phyloP scores from a whole-genome alignment of 2,329 filamentous ascomycete genomes.

The Clonostachys rosea region DNA sequence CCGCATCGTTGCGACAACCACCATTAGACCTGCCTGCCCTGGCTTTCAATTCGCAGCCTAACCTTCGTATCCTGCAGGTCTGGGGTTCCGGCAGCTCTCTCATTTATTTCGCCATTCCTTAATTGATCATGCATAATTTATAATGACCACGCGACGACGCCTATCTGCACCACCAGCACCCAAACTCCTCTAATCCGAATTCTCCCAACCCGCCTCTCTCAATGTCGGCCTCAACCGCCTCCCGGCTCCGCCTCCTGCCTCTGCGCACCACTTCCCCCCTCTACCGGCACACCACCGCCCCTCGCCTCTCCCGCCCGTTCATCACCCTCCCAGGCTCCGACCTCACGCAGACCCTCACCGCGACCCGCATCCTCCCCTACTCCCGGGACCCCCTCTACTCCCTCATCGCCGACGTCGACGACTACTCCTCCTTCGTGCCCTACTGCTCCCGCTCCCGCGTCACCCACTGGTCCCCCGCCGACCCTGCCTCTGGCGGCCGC shows the following conservation, averaged over 20 bases:
- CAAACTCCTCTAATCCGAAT: background rate
- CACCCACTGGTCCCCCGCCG: conserved; percentile 63
- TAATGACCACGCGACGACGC: background rate
- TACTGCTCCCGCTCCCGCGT: conserved; percentile 79
- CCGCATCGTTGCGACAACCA: too few species aligned
- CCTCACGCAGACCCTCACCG: conserved; percentile 61
- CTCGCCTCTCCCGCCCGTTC: conserved; percentile 30
- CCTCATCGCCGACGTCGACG: conserved; percentile 83
- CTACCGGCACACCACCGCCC: conserved; percentile 7
- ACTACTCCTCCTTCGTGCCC: conserved; percentile 84
- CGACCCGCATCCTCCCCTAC: conserved; percentile 74
- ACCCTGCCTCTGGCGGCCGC: conserved; percentile 28
- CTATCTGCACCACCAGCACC: background rate
- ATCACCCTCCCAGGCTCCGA: conserved; percentile 20
- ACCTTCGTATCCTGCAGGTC: background rate
- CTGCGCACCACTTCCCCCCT: conserved; percentile 7
- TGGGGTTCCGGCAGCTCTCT: background rate
- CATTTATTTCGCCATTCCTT: background rate
- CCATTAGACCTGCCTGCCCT: too few species aligned
- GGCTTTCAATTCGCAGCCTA: too few species aligned
- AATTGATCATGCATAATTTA: background rate
- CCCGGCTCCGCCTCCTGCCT: conserved; percentile 5
- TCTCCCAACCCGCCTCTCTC: too few species aligned
- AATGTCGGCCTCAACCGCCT: conserved; percentile 4
- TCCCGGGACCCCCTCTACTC: conserved; percentile 66